Evolutionary conservation across 169 alveolate species (phyloP).

Genomic region (Perkinsus olseni): DNA sequence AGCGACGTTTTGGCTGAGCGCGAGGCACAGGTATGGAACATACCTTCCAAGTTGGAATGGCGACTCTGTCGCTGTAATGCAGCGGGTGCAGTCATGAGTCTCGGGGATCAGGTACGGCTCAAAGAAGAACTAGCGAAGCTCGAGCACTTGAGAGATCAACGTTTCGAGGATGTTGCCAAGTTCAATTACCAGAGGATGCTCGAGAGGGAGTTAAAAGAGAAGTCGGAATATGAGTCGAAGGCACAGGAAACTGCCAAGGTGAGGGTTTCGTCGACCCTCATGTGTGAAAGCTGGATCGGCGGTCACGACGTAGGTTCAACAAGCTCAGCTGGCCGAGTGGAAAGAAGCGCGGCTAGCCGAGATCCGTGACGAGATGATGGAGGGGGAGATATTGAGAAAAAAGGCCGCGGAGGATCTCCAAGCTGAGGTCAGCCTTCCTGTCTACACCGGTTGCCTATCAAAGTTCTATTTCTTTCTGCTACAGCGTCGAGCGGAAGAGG

Average conservation of each 20-base stretch:
- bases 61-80: too few species aligned
- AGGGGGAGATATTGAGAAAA: slow-evolving; percentile 12
- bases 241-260: slow-evolving; percentile 5
- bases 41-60: too few species aligned
- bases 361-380: background rate
- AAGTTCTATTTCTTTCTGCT: background rate
- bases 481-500: slow-evolving; percentile 10
- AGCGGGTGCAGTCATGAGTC: background rate
- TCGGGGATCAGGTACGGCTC: background rate
- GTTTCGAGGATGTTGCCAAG: slow-evolving; percentile 7
- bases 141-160: slow-evolving; percentile 11
- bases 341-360: background rate
- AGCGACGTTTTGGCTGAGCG: slow-evolving; percentile 6
- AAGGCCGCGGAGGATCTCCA: slow-evolving; percentile 12
- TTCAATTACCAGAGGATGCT: slow-evolving; percentile 9
- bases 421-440: background rate
- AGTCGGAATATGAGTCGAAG: background rate
- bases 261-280: background rate
- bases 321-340: background rate
- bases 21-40: slow-evolving; percentile 5
- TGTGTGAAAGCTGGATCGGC: background rate
- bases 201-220: slow-evolving; percentile 6
- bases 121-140: background rate
- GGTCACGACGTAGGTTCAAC: background rate
- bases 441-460: background rate